Percentiles rank a stretch among this genome's conserved stretches.
Conservation (phyloP, 2,329 filamentous ascomycete species). For the Colletotrichum phormii region DNA sequence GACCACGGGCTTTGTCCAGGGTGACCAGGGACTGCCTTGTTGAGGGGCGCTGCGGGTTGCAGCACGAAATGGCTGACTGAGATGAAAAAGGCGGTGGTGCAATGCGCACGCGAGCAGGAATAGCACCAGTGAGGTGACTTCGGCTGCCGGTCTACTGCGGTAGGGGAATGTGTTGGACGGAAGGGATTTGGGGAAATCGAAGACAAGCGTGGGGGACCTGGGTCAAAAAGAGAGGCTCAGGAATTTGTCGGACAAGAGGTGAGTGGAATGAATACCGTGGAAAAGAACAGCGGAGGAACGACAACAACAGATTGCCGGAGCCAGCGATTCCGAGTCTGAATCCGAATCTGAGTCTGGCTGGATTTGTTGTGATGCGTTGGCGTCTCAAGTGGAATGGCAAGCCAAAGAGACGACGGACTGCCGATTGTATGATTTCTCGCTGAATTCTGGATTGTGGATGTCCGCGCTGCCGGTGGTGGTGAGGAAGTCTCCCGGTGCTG, state of each 20-base stretch:
- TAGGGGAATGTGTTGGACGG: constrained; percentile 15
- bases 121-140: constrained; percentile 21
- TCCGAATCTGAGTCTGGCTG: neutral
- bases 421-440: neutral
- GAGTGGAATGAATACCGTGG: constrained; percentile 23
- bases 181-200: constrained; percentile 1
- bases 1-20: constrained; percentile 19
- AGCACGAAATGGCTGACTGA: constrained; percentile 28
- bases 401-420: neutral
- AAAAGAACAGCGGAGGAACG: neutral
- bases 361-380: neutral
- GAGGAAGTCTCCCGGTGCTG: constrained; percentile 5
- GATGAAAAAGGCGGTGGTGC: constrained; percentile 3
- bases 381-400: neutral
- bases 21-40: constrained; percentile 31
- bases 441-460: constrained; percentile 9
- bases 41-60: constrained; percentile 16
- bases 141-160: neutral
- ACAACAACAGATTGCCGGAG: neutral
- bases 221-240: constrained; percentile 23
- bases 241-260: constrained; percentile 23
- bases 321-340: neutral
- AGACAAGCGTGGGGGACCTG: constrained; percentile 28
- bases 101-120: constrained; percentile 27
- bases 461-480: constrained; percentile 6